Percentiles rank a stretch among this genome's conserved stretches.
Conservation (phyloP, 140 eudicot species). For the Flaveria floridana region DNA sequence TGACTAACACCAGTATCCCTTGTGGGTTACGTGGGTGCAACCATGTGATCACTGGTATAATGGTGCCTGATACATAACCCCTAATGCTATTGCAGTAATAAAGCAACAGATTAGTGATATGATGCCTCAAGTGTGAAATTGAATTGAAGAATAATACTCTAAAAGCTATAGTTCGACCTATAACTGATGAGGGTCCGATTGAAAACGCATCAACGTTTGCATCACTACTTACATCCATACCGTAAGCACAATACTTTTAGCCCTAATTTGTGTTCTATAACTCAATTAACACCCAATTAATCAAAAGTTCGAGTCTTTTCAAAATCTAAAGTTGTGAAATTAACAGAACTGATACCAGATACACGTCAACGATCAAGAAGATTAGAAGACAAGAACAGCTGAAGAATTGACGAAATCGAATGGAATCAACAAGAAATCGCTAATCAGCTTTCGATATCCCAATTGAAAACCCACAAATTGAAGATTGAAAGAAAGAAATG, state of each 20-base stretch:
- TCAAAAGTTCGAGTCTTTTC: not conserved
- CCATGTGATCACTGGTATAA: constrained; percentile 64
- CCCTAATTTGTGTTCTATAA: constrained; percentile 1
- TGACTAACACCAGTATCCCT: constrained; percentile 71
- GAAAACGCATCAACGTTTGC: constrained; percentile 68
- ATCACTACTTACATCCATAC: constrained; percentile 83
- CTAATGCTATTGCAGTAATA: constrained; percentile 35
- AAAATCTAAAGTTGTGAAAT: constrained; percentile 8
- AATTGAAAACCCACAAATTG: constrained; percentile 10
- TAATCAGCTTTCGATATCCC: constrained; percentile 17
- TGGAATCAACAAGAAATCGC: too few relatives aligned
- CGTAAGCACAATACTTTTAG: constrained; percentile 4
- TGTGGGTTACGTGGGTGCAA: constrained; percentile 90
- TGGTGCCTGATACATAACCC: constrained; percentile 22
- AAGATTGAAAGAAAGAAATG: not conserved
- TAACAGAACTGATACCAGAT: too few relatives aligned
- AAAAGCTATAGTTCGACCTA: constrained; percentile 72
- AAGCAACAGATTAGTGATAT: constrained; percentile 32
- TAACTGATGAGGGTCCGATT: constrained; percentile 70
- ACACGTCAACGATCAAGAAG: not conserved
- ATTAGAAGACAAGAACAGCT: not conserved
- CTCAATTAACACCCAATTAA: not conserved
- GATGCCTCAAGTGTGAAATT: constrained; percentile 54
- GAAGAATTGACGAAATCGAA: not conserved
- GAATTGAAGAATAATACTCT: constrained; percentile 68